phyloP scores from a whole-genome alignment of 352 stramenopile genomes.

The Phytophthora sp. region DNA sequence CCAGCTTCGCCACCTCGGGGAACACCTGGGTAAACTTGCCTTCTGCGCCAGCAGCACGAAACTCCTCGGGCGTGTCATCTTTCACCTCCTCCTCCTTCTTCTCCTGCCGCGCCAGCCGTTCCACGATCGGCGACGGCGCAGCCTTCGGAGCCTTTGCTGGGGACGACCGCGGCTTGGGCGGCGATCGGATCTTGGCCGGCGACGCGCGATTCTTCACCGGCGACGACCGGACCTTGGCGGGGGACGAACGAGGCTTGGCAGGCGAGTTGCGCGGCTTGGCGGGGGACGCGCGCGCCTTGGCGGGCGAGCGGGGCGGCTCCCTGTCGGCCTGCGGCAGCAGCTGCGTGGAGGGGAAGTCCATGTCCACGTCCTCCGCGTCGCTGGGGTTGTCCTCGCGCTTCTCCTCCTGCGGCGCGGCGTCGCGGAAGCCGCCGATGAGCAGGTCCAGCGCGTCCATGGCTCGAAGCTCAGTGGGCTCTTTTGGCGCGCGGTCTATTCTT shows the following conservation, averaged over 20 bases:
- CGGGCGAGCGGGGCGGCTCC: conserved; percentile 2
- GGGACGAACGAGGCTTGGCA: conserved; percentile 7
- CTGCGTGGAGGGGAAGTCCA: conserved; percentile 49
- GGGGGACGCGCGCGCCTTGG: not conserved
- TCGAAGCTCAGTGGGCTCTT: not conserved
- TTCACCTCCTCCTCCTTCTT: conserved; percentile 7
- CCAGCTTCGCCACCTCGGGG: conserved; percentile 44
- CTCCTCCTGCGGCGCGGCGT: conserved; percentile 12
- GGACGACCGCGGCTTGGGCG: conserved; percentile 10
- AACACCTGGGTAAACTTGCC: conserved; percentile 59
- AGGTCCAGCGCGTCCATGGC: conserved; percentile 32
- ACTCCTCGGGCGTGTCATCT: conserved; percentile 29
- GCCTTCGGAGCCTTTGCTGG: conserved; percentile 5
- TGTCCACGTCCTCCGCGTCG: conserved; percentile 34
- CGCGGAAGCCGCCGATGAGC: conserved; percentile 9
- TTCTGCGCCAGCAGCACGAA: conserved; percentile 30
- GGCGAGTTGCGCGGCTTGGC: conserved; percentile 3
- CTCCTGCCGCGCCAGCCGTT: conserved; percentile 3
- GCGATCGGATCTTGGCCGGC: conserved; percentile 14
- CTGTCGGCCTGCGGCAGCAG: conserved; percentile 24
- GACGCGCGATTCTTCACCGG: not conserved
- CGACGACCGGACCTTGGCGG: conserved; percentile 6
- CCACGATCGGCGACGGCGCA: conserved; percentile 4
- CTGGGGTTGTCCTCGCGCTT: conserved; percentile 28
- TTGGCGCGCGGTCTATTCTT: not conserved